Base-by-base conservation (phyloP, 75 land plant genomes). In the Chamaecyparis obtusa region DNA sequence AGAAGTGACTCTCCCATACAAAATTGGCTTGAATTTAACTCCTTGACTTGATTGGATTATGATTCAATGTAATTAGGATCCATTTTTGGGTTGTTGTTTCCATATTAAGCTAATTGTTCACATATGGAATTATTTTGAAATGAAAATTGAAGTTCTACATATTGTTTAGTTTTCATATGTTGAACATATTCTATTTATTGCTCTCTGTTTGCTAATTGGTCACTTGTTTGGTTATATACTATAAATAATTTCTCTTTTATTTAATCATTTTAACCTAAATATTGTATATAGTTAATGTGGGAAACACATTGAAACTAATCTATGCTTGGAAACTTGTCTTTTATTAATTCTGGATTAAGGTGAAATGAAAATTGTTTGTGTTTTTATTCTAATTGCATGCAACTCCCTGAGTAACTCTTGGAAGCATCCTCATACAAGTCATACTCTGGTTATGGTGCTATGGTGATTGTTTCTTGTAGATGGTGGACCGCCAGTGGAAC, bases 401-500 rank as follows among this genome's bases (percentile, higher is more conserved):
- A 81, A 41, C 48, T 81, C 11, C 43, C 13, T 43, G 49, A 46
- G 14, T 1, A 81, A 81, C 32, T 81, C 48, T 81, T 81, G 32
- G 9, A 78, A 37, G 49, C n/a, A 80, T 46, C 32, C 14, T 81
- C 51, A 9, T 21, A 37, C 33, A 13, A 17, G 21, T 81, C 43
- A 44, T 81, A 81, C 46, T 81, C 46, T 81, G n/a, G 33, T 44
- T 81, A 13, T 81, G n/a, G 46, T 46, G 5, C 54, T 39, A 9
- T 78, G 27, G 27, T 8, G 44, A 24, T 32, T 78, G 79, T 56
- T 56, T 39, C 78, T 37, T 51, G 11, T n/a, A 86, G 87, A 86
- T 74, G 78, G 87, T 81, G 85, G 78, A n/a, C 51, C 85, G 32
- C 84, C 51, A 82, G 55, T 81, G 46, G 54, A 81, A 46, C 44